Conservation (phyloP, 1,284 basidiomycete species). For the Hemileia vastatrix region DNA sequence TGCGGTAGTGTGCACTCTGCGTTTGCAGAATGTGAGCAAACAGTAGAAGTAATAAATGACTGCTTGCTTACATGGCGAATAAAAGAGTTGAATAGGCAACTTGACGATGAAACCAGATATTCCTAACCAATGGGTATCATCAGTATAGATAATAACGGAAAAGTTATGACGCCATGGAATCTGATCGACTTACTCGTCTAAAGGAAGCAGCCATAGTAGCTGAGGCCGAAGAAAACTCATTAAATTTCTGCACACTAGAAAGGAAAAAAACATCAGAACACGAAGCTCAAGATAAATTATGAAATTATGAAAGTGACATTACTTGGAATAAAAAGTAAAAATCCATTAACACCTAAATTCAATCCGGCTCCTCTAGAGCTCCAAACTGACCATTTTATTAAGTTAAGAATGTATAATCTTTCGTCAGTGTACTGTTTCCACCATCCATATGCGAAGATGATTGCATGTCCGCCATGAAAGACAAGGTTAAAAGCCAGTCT, state of each 20-base stretch:
- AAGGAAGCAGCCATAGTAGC: constrained; percentile 16
- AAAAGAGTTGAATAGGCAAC: constrained; percentile 16
- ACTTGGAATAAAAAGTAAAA: constrained; percentile 16
- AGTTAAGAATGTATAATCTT: constrained; percentile 12
- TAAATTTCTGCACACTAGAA: constrained; percentile 14
- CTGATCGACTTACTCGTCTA: constrained; percentile 14
- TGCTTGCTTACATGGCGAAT: constrained; percentile 7
- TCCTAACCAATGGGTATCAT: not conserved
- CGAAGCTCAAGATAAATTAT: not conserved
- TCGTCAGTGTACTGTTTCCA: constrained; percentile 5
- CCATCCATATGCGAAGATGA: constrained; percentile 18
- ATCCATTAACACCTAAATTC: constrained; percentile 12
- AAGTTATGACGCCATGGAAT: not conserved
- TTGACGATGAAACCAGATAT: constrained; percentile 22
- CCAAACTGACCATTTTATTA: constrained; percentile 18
- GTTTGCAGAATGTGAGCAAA: too few species aligned
- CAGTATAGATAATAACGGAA: not conserved
- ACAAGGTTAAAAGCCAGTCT: constrained; percentile 13
- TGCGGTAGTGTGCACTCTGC: constrained; percentile 21
- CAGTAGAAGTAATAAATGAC: not conserved
- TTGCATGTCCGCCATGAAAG: constrained; percentile 12
- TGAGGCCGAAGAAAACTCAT: constrained; percentile 16
- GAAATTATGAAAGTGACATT: not conserved
- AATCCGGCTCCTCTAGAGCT: constrained; percentile 18
- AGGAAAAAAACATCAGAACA: not conserved